Conservation (phyloP, 306 rosid species). For the Morella rubra region DNA sequence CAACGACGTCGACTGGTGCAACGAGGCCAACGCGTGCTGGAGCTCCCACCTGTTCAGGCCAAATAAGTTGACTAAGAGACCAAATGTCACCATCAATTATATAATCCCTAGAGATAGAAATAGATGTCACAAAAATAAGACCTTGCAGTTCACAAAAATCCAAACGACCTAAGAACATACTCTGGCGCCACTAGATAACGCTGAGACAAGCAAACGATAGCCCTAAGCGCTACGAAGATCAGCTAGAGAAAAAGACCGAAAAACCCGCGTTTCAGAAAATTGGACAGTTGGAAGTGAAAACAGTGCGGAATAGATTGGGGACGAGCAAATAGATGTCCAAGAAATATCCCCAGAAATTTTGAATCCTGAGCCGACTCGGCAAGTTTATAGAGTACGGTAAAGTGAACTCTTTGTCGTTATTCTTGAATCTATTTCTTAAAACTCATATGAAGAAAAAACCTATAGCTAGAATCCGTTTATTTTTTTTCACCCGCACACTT, state of each 20-base stretch:
- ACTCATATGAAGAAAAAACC: not conserved
- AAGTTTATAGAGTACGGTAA: not conserved
- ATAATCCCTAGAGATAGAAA: not conserved
- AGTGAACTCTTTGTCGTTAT: not conserved
- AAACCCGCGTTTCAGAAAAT: too few species aligned
- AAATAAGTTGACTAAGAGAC: not conserved
- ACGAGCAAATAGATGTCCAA: not conserved
- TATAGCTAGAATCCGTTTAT: not conserved
- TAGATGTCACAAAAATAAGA: not conserved
- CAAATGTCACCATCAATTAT: not conserved
- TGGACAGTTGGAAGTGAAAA: too few species aligned
- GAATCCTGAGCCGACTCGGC: not conserved
- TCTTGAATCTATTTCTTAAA: not conserved
- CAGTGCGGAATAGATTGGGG: too few species aligned
- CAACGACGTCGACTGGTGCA: constrained; percentile 60
- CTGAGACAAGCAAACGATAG: too few species aligned
- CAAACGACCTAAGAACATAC: not conserved
- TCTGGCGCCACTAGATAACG: too few species aligned
- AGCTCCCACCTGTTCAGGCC: constrained; percentile 47
- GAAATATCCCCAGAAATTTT: not conserved
- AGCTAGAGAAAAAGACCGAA: too few species aligned
- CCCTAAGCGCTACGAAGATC: too few species aligned
- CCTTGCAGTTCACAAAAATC: not conserved
- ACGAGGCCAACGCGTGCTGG: constrained; percentile 67
- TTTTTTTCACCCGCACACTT: not conserved